These are phyloP conservation scores for Russula brevipes DNA, from an alignment of 768 basidiomycete species.

Conservation along the genomic window DNA sequence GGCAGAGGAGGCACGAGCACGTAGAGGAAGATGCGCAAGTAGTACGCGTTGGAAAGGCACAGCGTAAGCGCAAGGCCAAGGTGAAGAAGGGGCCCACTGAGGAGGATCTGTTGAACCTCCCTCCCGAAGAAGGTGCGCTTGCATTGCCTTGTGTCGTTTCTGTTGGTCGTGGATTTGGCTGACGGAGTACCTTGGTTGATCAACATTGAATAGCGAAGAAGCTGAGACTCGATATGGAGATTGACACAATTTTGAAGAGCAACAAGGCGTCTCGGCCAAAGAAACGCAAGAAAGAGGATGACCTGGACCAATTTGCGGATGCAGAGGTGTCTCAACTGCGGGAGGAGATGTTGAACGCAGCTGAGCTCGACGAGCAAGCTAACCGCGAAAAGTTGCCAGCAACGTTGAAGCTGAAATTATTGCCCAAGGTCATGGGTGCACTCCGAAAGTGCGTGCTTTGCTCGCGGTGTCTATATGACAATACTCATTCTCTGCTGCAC, in stretches of 20 bases:
- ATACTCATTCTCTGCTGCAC: constrained; percentile 17
- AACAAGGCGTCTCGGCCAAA: constrained; percentile 62
- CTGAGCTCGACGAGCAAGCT: constrained; percentile 74
- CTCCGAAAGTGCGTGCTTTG: constrained; percentile 72
- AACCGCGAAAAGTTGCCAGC: constrained; percentile 81
- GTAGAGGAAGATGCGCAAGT: constrained; percentile 30
- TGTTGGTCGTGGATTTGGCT: background rate
- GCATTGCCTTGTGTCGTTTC: background rate
- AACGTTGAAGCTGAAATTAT: constrained; percentile 71
- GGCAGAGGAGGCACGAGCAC: constrained; percentile 21
- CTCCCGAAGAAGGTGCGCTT: constrained; percentile 68
- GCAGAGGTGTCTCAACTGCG: constrained; percentile 87
- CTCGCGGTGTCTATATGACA: background rate
- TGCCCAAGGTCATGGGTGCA: constrained; percentile 88
- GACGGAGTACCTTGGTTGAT: background rate
- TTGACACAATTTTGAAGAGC: constrained; percentile 82
- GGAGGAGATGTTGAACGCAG: constrained; percentile 82
- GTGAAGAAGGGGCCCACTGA: constrained; percentile 41
- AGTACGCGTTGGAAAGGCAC: constrained; percentile 45
- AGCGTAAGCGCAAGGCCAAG: constrained; percentile 39
- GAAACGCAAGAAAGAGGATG: constrained; percentile 75
- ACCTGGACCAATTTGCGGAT: constrained; percentile 83
- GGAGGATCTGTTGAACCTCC: constrained; percentile 60
- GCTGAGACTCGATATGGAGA: constrained; percentile 70
- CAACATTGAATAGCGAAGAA: constrained; percentile 53